phyloP scores from a whole-genome alignment of 225 moss, liverwort and hornwort genomes.

The Thuidium tamariscinum region DNA sequence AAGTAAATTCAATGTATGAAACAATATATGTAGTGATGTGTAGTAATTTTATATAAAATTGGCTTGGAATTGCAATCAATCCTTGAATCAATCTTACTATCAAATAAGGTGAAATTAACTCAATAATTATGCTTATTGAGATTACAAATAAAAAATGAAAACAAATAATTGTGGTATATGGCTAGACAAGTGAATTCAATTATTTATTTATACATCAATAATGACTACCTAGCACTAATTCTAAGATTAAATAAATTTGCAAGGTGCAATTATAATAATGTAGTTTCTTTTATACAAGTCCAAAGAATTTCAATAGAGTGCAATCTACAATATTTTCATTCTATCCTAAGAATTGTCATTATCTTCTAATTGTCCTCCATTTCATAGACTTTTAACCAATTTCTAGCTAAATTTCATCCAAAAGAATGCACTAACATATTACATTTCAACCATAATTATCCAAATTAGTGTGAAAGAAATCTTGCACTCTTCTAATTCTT shows the following conservation, averaged over 20 bases:
- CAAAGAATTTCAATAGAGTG: background rate
- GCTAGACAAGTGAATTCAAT: background rate
- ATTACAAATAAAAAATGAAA: background rate
- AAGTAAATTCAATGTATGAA: rapidly evolving
- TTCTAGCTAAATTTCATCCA: rapidly evolving
- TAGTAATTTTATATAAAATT: background rate
- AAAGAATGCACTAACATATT: rapidly evolving
- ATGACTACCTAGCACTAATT: background rate
- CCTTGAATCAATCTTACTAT: rapidly evolving
- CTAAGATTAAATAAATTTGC: rapidly evolving
- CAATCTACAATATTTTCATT: rapidly evolving
- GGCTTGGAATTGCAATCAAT: background rate
- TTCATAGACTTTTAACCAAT: background rate
- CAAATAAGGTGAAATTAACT: no score
- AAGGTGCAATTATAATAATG: background rate
- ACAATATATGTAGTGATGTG: rapidly evolving
- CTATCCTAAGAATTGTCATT: background rate
- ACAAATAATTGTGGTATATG: rapidly evolving
- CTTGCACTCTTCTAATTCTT: rapidly evolving
- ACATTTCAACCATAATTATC: background rate
- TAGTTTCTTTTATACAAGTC: rapidly evolving
- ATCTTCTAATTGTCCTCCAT: background rate
- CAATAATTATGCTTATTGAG: rapidly evolving
- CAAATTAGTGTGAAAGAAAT: rapidly evolving
- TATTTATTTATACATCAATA: rapidly evolving